Evolutionary conservation across 768 basidiomycete species (phyloP), one percentile per base, ranked within the genome.

Genomic region (Panellus pusillus): DNA sequence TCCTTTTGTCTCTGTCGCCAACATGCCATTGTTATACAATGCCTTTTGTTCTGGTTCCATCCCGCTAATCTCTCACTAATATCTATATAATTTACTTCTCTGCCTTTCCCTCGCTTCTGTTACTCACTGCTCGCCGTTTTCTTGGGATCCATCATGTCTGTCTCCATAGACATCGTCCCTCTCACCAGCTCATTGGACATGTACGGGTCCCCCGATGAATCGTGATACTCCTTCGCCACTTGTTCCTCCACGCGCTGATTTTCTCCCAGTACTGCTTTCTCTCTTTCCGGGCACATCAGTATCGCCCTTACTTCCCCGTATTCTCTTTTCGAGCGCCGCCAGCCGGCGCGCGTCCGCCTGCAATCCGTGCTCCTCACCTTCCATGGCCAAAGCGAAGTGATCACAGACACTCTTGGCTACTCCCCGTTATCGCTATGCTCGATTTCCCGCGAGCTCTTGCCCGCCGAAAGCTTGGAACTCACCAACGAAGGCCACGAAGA

Each of bases 331-430:
- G 78, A 79, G 55, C 75, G 77, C 55, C 78, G 76, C 52, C 71
- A 74, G 44, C 68, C 83, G 0, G 69, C 77, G 9, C 79, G 73
- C 36, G 65, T 86, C 38, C 65, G 86, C 5, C 78, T 93, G 17
- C 80, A 83, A 57, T 93, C 91, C 1, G 72, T 96, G 36, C 70
- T 75, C 39, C 66, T 97, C 61, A 84, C 82, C 4, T 91, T 97
- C 53, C 93, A 97, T 63, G 93, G 93, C 24, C 91, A 93, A 69
- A 79, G 84, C 17, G 93, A 96, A 66, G 77, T 84, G 19, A 73
- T 86, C 55, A 81, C 85, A 11, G 78, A 80, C 6, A 70, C 70
- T 37, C 79, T 82, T 29, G 83, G 89, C 54, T 95, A 95, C 66
- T 74, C 80, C 13, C 77, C 83, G 9, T 52, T 84, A 28, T 86